Base-by-base conservation (phyloP, 108 stramenopile species). In the Cyclostephanos tholiformis region DNA sequence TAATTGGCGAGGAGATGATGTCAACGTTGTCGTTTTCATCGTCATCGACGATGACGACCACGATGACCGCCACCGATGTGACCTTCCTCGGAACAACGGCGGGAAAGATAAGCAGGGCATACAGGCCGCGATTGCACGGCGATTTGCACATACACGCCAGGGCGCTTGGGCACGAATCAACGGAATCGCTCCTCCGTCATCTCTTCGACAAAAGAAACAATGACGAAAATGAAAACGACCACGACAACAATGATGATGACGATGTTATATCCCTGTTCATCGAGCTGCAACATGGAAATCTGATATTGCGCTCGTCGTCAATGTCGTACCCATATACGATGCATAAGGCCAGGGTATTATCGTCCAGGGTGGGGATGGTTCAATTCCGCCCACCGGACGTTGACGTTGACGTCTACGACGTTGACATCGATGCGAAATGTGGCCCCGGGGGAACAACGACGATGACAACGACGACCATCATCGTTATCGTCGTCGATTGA, bases 311-410 rank as follows among this genome's bases (percentile, higher is more conserved):
- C n/a, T n/a, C n/a, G n/a, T n/a, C n/a, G n/a, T n/a, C n/a, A n/a
- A 79, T 86, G 41, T 41, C 41, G 41, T 41, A 41, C 9, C 41
- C 41, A 12, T 1, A 22, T 56, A 67, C 65, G 84, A 84, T 53
- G 88, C 92, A 11, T 79, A 84, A 82, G 61, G 89, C 89, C 6
- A 82, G 85, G 26, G 61, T 39, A 41, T 67, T 86, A 0, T 80
- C 92, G 3, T 56, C 76, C 7, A 57, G 71, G 23, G 83, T 89
- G n/a, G 82, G 85, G n/a, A 68, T 90, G 73, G 52, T 94, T 27
- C 90, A 89, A 85, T 89, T 92, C 69, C 69, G 60, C 36, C 35
- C n/a, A 8, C 3, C 19, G n/a, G 69, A 69, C 43, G 25, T 43
- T 57, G 56, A 66, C 13, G 65, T 58, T 29, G 82, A 79, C 72